Percentiles rank a stretch among this genome's conserved stretches.
Evolutionary conservation across 108 stramenopile genomes (phyloP).

Genomic region (Fragilariopsis cylindrus): DNA sequence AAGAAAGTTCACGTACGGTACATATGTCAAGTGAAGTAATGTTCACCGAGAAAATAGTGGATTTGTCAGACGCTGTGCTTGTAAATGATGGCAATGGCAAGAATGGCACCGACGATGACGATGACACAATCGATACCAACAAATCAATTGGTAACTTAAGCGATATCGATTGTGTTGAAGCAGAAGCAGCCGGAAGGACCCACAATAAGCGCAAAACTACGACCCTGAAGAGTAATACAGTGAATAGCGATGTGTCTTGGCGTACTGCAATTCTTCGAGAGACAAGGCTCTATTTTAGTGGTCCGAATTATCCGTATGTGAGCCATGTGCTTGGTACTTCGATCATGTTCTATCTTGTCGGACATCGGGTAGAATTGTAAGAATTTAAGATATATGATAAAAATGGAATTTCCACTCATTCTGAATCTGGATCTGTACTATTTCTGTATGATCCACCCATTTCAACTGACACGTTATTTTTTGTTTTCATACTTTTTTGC

Average conservation of each 20-base stretch:
- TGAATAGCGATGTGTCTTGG: neutral
- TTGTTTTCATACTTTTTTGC: slow-evolving; percentile 12
- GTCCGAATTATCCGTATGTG: slow-evolving; percentile 28
- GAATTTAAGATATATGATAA: slow-evolving; percentile 6
- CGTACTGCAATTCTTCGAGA: neutral
- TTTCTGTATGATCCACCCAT: slow-evolving; percentile 52
- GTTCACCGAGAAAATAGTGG: neutral
- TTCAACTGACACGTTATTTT: slow-evolving; percentile 35
- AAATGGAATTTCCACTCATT: neutral
- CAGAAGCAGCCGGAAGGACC: neutral
- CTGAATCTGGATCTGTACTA: slow-evolving; percentile 27
- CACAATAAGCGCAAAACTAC: neutral
- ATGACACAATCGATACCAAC: slow-evolving; percentile 29
- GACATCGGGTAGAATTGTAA: slow-evolving; percentile 42
- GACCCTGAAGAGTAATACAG: neutral
- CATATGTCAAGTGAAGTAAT: neutral
- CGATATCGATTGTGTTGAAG: slow-evolving; percentile 25
- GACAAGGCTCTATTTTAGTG: slow-evolving; percentile 29
- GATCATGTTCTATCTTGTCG: slow-evolving; percentile 55
- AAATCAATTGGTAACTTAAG: slow-evolving; percentile 39
- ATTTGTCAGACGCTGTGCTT: slow-evolving; percentile 14
- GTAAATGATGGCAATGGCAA: neutral
- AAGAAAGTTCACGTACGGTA: neutral
- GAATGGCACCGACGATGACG: slow-evolving; percentile 5
- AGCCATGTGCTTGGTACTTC: slow-evolving; percentile 61